Conservation (phyloP, 352 stramenopile genomes). For the Phytophthora pisi region DNA sequence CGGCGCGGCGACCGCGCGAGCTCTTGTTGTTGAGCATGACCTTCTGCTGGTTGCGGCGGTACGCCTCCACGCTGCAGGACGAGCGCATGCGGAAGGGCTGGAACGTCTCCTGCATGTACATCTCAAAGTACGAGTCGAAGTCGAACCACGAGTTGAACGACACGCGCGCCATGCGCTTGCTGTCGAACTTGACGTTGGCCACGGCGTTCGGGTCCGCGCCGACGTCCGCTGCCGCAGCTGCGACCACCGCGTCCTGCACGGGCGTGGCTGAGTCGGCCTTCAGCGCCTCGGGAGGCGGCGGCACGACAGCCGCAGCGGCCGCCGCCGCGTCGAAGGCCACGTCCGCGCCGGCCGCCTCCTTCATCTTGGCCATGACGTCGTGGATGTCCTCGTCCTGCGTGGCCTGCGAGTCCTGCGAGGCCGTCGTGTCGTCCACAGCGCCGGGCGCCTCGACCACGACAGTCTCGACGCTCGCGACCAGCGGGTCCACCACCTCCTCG, state of each 20-base stretch:
- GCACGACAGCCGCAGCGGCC: slow-evolving; percentile 25
- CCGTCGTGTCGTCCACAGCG: slow-evolving; percentile 13
- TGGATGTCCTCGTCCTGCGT: slow-evolving; percentile 64
- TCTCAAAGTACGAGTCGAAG: slow-evolving; percentile 87
- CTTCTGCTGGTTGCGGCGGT: slow-evolving; percentile 86
- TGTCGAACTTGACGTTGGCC: slow-evolving; percentile 60
- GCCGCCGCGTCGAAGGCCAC: slow-evolving; percentile 42
- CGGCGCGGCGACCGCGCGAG: slow-evolving; percentile 74
- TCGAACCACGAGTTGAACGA: slow-evolving; percentile 90
- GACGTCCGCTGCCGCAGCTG: slow-evolving; percentile 20
- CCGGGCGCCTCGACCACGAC: slow-evolving; percentile 1
- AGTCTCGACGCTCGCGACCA: slow-evolving; percentile 35
- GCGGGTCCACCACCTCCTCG: slow-evolving; percentile 23
- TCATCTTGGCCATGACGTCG: slow-evolving; percentile 76
- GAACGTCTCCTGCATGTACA: slow-evolving; percentile 90
- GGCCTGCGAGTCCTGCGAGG: slow-evolving; percentile 47
- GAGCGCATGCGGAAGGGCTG: slow-evolving; percentile 88
- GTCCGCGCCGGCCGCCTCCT: slow-evolving; percentile 44
- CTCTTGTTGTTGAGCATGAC: slow-evolving; percentile 91
- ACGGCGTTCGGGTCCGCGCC: slow-evolving; percentile 21
- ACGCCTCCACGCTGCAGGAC: slow-evolving; percentile 83
- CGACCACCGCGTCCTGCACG: slow-evolving; percentile 32
- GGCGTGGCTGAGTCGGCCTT: slow-evolving; percentile 32
- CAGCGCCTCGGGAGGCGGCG: slow-evolving; percentile 19
- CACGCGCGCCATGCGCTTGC: slow-evolving; percentile 84